These are phyloP conservation scores for Plantago coronopus DNA, from an alignment of 305 asterid species.

Conservation along the genomic window DNA sequence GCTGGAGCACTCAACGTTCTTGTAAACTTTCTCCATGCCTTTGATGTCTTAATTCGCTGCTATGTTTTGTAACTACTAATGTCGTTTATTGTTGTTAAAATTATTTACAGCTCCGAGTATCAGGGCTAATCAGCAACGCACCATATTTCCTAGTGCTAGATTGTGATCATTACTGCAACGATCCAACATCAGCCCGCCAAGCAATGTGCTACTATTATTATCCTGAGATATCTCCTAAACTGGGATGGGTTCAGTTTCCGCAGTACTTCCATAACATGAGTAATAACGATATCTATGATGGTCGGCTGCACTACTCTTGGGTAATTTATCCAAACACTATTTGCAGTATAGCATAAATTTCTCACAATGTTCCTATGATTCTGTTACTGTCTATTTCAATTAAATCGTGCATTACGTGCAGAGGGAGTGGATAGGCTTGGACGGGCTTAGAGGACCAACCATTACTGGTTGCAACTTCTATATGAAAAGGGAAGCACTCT, in stretches of 20 bases:
- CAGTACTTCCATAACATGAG: constrained; percentile 52
- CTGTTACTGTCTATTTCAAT: neutral
- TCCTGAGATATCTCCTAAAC: constrained; percentile 34
- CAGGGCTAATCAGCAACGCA: constrained; percentile 35
- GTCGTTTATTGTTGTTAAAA: neutral
- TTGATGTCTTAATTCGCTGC: neutral
- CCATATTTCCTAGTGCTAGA: constrained; percentile 32
- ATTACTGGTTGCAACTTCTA: constrained; percentile 53
- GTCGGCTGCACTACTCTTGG: constrained; percentile 31
- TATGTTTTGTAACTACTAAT: neutral
- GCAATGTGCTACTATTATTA: constrained; percentile 43
- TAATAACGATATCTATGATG: constrained; percentile 48
- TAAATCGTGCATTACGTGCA: constrained; percentile 13
- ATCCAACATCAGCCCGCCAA: constrained; percentile 33
- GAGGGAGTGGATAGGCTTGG: constrained; percentile 48
- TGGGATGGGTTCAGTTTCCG: constrained; percentile 67
- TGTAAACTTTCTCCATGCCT: constrained; percentile 20
- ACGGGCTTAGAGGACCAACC: constrained; percentile 50
- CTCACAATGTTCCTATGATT: neutral
- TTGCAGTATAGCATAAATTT: neutral
- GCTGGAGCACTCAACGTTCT: constrained; percentile 67
- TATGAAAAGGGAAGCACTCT: constrained; percentile 50
- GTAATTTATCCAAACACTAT: constrained; percentile 7
- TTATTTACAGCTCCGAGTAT: constrained; percentile 32
- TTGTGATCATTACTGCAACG: constrained; percentile 38